Base-by-base conservation (phyloP, 202 grass and related monocot genomes). In the Bolboschoenoplectus hybrid region DNA sequence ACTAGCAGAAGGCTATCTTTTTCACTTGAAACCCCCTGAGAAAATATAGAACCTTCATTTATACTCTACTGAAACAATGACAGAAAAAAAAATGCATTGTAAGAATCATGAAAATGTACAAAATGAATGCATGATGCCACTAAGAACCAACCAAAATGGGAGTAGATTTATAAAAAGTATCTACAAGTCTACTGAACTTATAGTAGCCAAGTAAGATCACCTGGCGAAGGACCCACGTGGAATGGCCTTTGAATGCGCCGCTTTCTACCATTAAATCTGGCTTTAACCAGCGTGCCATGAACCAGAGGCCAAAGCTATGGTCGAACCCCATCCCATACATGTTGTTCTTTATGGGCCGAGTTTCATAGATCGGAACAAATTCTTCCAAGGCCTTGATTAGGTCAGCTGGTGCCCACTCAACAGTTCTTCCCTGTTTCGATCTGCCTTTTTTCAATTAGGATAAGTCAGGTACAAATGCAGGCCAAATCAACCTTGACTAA, bases 221-320 rank as follows among this genome's bases (percentile, higher is more conserved):
- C 82, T 84, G 82, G 46, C 91, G 87, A 81, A 97, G 67, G 69
- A 94, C 88, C 92, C 95, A 97, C 1, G 95, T 94, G 7, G 92
- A 94, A 36, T 97, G 92, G 17, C 95, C 95, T 64, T 94, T 97
- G 79, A 92, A 92, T 45, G 95, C 91, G 19, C 95, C 95, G 77
- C 91, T 95, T 86, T 97, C 95, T 56, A 97, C 91, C 92, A 97
- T 93, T 63, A 97, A 81, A 79, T 95, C 85, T 4, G 93, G 95
- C 63, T 97, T 95, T 61, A 97, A 85, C 92, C 92, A 97, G 40
- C 87, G 93, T 63, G 81, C 77, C 91, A 97, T 95, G 83, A 97
- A 97, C 93, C 95, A 97, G 64, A 97, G 91, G 17, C 93, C 95
- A 67, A 97, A 97, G 70, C 93, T 97, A 76, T 97, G 95, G 76